Conservation (phyloP, 257 asterid species). For the Eucommia ulmoides region DNA sequence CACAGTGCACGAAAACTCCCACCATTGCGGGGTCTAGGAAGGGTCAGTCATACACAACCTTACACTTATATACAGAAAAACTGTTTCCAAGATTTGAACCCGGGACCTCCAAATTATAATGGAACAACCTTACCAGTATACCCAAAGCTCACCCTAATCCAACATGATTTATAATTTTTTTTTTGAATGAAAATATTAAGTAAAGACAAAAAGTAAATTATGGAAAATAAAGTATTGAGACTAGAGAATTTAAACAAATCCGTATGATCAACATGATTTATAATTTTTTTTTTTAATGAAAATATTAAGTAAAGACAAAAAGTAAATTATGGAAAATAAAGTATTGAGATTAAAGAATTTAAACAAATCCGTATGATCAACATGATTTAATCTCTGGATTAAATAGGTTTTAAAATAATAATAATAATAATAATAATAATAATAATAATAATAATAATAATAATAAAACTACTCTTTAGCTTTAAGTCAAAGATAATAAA, state of each 20-base stretch:
- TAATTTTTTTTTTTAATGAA: too few relatives aligned
- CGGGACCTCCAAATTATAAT: too few relatives aligned
- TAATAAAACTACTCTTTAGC: conserved; percentile 1
- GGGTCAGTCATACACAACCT: too few relatives aligned
- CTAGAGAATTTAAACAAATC: background rate
- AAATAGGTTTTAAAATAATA: background rate
- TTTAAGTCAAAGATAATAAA: conserved; percentile 35
- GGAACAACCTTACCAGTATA: too few relatives aligned
- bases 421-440: background rate
- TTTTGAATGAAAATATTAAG: too few relatives aligned
- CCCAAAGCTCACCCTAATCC: too few relatives aligned
- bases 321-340: background rate
- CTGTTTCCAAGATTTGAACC: too few relatives aligned
- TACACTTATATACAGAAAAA: too few relatives aligned
- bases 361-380: background rate
- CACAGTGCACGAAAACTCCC: too few relatives aligned
- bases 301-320: background rate
- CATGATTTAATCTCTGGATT: background rate
- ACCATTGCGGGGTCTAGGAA: too few relatives aligned
- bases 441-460: background rate
- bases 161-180: too few relatives aligned
- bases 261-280: too few relatives aligned
- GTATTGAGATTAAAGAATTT: background rate
- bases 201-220: background rate
- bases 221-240: background rate